Evolutionary conservation across 2,329 filamentous ascomycete species (phyloP), one percentile per base, ranked within the genome.

Genomic region (Gliomastix tumulicola): DNA sequence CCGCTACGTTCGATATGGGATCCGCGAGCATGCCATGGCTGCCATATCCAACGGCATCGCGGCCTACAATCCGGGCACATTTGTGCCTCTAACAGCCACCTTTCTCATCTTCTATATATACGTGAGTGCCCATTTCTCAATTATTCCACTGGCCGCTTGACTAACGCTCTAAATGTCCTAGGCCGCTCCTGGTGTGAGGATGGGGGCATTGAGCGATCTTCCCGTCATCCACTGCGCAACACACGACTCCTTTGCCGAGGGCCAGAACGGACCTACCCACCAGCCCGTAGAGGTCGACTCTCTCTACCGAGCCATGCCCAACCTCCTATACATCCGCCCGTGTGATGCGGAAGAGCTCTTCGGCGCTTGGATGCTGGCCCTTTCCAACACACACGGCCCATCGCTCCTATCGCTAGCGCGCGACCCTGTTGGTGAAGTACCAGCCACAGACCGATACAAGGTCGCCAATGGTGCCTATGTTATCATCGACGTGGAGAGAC

Each of bases 51-150:
- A 67, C 43, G 70, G 70, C 3, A 41, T 74, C 7, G 68, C 69
- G 2, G 70, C 70, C 8, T 46, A 42, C 36, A 38, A 41, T 32
- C 63, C 54, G 6, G 64, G 59, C n/a, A 72, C 69, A 1, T 63
- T 76, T 43, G 47, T 77, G 11, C 74, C 73, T 0, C 55, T 75
- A 19, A 76, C 72, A 1, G 67, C 69, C 0, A 62, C 63, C 2
- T 77, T 77, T 55, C 72, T 75, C 55, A 76, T 76, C 60, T 77
- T 78, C 52, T 76, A 75, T 42, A 40, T 49, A 7, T 28, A 34
- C 4, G 53, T 44, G 36, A 36, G 44, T 35, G n/a, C n/a, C n/a
- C n/a, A n/a, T n/a, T n/a, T n/a, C n/a, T n/a, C n/a, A n/a, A n/a
- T n/a, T n/a, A n/a, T n/a, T n/a, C n/a, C n/a, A n/a, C n/a, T n/a